A percentile compares a stretch with the other conserved stretches of the same genome.
phyloP scores from a whole-genome alignment of 139 green algal genomes.

The Auxenochlorella pyrenoidosa region DNA sequence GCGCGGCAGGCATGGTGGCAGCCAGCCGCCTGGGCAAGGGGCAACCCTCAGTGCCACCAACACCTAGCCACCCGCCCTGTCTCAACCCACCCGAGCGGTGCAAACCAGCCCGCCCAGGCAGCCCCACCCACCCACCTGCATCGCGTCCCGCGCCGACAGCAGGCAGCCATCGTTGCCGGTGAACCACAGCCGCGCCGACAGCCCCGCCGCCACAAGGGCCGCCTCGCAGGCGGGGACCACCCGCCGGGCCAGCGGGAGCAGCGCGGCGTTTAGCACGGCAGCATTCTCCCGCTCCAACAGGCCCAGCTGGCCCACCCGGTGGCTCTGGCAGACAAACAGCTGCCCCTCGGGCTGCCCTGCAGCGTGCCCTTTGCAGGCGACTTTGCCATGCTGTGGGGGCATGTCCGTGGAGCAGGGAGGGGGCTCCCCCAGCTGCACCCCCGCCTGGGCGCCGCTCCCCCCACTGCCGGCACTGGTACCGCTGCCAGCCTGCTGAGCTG shows the following conservation, averaged over 20 bases:
- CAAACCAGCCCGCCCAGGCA: too few relatives aligned
- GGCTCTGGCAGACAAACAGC: constrained; percentile 8
- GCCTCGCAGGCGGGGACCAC: constrained; percentile 32
- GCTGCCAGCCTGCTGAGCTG: neutral
- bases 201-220: constrained; percentile 32
- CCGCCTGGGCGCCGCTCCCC: neutral
- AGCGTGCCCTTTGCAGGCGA: neutral
- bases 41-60: too few relatives aligned
- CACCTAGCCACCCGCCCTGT: too few relatives aligned
- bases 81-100: too few relatives aligned
- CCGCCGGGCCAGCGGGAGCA: constrained; percentile 48
- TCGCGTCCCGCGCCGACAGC: constrained; percentile 25
- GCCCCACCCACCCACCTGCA: neutral
- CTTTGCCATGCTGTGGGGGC: neutral
- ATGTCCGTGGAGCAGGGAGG: neutral
- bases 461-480: neutral
- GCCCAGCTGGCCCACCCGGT: constrained; percentile 49
- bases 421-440: neutral
- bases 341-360: neutral
- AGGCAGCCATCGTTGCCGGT: constrained; percentile 52
- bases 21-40: too few relatives aligned
- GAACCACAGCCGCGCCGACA: constrained; percentile 40
- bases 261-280: constrained; percentile 45
- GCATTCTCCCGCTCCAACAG: constrained; percentile 57
- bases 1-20: too few relatives aligned